phyloP scores from a whole-genome alignment of 2,329 filamentous ascomycete species.

The Colletotrichum nymphaeae region DNA sequence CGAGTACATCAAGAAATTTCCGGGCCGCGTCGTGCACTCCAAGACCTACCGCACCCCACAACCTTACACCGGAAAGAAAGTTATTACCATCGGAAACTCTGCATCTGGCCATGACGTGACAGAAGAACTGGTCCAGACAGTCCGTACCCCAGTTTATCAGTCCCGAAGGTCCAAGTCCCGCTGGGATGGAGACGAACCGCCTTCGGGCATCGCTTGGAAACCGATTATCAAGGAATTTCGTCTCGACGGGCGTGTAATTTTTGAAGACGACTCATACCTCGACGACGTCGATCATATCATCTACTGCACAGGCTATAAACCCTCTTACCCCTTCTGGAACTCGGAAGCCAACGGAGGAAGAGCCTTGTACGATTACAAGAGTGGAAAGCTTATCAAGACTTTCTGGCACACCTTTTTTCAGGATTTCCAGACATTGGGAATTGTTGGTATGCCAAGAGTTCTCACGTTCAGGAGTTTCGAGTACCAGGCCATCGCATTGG shows the following conservation, averaged over 20 bases:
- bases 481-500: constrained; percentile 66
- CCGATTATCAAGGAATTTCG: constrained; percentile 59
- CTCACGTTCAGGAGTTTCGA: constrained; percentile 66
- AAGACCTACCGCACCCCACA: constrained; percentile 56
- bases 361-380: constrained; percentile 60
- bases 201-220: constrained; percentile 63
- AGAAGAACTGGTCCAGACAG: constrained; percentile 49
- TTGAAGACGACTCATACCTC: constrained; percentile 49
- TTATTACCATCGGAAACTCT: constrained; percentile 56
- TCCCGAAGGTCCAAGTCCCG: constrained; percentile 60
- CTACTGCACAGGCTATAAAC: constrained; percentile 56
- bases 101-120: constrained; percentile 56
- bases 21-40: constrained; percentile 55
- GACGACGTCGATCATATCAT: constrained; percentile 51
- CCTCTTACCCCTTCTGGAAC: constrained; percentile 64
- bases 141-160: constrained; percentile 59
- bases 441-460: constrained; percentile 63
- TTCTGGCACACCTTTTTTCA: constrained; percentile 67
- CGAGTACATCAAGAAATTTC: constrained; percentile 50
- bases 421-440: constrained; percentile 57
- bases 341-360: constrained; percentile 52
- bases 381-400: constrained; percentile 53
- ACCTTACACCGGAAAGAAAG: constrained; percentile 46
- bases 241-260: constrained; percentile 55
- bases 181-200: constrained; percentile 63